Evolutionary conservation across 805 yeast genomes (phyloP).

Genomic region (Candida palmyrensis): DNA sequence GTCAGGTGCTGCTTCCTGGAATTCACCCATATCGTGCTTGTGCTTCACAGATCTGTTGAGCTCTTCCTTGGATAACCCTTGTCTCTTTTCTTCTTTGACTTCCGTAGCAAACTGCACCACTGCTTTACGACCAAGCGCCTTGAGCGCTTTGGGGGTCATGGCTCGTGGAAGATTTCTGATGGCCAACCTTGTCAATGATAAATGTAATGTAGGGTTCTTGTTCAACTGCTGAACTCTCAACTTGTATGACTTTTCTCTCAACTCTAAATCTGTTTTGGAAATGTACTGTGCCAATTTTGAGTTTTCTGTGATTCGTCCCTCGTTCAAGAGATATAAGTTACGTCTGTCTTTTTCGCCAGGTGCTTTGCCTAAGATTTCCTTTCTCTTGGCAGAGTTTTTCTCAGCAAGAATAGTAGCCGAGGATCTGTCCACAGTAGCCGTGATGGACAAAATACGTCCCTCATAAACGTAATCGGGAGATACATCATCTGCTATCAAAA

Average conservation of each 20-base stretch:
- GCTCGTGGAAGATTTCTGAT: conserved; percentile 91
- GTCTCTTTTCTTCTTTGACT: conserved; percentile 69
- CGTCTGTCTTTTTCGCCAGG: conserved; percentile 79
- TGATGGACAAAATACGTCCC: conserved; percentile 81
- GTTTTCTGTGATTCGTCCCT: conserved; percentile 82
- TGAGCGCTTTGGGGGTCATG: conserved; percentile 81
- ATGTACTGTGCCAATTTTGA: conserved; percentile 73
- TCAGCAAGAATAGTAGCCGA: conserved; percentile 74
- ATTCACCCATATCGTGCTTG: conserved; percentile 40
- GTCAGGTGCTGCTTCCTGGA: conserved; percentile 16
- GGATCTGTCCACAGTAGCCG: conserved; percentile 82
- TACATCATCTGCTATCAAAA: conserved; percentile 88
- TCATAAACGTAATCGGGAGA: conserved; percentile 84
- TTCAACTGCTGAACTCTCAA: conserved; percentile 85
- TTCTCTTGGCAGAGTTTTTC: conserved; percentile 66
- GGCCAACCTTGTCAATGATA: conserved; percentile 93
- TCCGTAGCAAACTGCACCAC: conserved; percentile 92
- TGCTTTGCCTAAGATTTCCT: conserved; percentile 72
- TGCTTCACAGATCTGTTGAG: conserved; percentile 69
- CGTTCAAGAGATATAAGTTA: conserved; percentile 80
- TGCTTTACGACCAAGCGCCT: conserved; percentile 90
- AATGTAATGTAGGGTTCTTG: conserved; percentile 85
- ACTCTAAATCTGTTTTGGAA: conserved; percentile 69
- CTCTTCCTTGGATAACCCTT: conserved; percentile 87
- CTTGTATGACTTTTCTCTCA: conserved; percentile 83